These are phyloP conservation scores for Aspergillus niger DNA, from an alignment of 2,329 filamentous ascomycete species.

Conservation along the genomic window DNA sequence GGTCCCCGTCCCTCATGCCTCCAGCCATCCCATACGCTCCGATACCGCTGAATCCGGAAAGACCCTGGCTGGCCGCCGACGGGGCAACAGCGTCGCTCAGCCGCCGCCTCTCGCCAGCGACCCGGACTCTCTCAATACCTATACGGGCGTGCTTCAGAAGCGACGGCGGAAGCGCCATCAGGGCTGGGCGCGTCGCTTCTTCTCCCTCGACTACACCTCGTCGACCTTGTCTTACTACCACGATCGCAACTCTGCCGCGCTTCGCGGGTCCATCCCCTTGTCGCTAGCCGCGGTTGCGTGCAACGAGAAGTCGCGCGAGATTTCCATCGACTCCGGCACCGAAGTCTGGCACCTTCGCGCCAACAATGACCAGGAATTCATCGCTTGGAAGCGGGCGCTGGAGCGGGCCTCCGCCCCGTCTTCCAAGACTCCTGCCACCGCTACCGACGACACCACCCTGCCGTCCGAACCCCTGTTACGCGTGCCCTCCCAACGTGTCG, in stretches of 20 bases:
- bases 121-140: slow-evolving; percentile 56
- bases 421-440: slow-evolving; percentile 52
- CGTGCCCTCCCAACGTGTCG: slow-evolving; percentile 33
- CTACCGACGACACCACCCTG: slow-evolving; percentile 31
- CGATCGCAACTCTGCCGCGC: slow-evolving; percentile 86
- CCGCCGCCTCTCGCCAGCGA: slow-evolving; percentile 29
- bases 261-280: slow-evolving; percentile 88
- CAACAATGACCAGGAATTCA: slow-evolving; percentile 79
- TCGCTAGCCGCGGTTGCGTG: slow-evolving; percentile 88
- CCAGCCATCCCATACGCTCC: slow-evolving; percentile 43
- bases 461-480: slow-evolving; percentile 32
- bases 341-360: slow-evolving; percentile 96
- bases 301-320: slow-evolving; percentile 84
- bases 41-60: slow-evolving; percentile 57
- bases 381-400: slow-evolving; percentile 81
- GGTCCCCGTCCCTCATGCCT: slow-evolving; percentile 45
- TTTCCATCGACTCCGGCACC: slow-evolving; percentile 93
- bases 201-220: slow-evolving; percentile 91
- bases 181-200: slow-evolving; percentile 89
- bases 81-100: slow-evolving; percentile 32
- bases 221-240: slow-evolving; percentile 97
- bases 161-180: slow-evolving; percentile 90
- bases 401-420: slow-evolving; percentile 85
- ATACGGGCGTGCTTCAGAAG: slow-evolving; percentile 85
- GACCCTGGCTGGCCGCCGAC: slow-evolving; percentile 35